A percentile compares a stretch with the other conserved stretches of the same genome.
These are phyloP conservation scores for Raphidocelis subcapitata DNA, from an alignment of 139 green algal genomes.

Conservation along the genomic window DNA sequence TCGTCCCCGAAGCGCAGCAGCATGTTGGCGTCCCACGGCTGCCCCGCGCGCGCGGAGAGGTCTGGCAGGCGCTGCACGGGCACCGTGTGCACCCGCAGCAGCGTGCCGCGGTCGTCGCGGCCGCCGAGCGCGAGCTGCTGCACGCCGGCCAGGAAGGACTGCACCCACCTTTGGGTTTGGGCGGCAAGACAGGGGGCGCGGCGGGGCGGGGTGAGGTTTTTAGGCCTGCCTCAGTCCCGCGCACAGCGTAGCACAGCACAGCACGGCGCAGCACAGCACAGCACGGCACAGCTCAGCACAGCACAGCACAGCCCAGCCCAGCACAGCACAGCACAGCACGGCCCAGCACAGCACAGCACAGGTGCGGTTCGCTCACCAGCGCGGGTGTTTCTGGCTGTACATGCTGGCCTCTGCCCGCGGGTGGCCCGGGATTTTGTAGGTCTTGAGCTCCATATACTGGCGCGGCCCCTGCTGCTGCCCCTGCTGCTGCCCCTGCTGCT, in stretches of 20 bases:
- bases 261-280: no score
- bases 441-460: constrained; percentile 47
- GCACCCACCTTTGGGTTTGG: constrained; percentile 50
- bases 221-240: no score
- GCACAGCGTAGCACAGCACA: no score
- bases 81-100: constrained; percentile 30
- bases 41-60: constrained; percentile 6
- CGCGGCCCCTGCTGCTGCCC: not conserved
- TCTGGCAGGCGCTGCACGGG: constrained; percentile 31
- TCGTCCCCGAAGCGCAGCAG: constrained; percentile 45
- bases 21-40: constrained; percentile 28
- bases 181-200: not conserved
- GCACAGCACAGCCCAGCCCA: no score
- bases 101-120: constrained; percentile 35
- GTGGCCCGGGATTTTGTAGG: constrained; percentile 20
- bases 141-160: constrained; percentile 51
- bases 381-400: constrained; percentile 44
- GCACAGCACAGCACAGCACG: no score
- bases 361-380: no score
- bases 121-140: constrained; percentile 42
- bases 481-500: not conserved
- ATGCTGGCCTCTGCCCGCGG: constrained; percentile 6
- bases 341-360: no score
- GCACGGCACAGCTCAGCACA: no score
- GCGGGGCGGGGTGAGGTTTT: constrained; percentile 11